A percentile compares a stretch with the other conserved stretches of the same genome.
phyloP scores from a whole-genome alignment of 257 asterid species.

The Fraxinus pennsylvanica region DNA sequence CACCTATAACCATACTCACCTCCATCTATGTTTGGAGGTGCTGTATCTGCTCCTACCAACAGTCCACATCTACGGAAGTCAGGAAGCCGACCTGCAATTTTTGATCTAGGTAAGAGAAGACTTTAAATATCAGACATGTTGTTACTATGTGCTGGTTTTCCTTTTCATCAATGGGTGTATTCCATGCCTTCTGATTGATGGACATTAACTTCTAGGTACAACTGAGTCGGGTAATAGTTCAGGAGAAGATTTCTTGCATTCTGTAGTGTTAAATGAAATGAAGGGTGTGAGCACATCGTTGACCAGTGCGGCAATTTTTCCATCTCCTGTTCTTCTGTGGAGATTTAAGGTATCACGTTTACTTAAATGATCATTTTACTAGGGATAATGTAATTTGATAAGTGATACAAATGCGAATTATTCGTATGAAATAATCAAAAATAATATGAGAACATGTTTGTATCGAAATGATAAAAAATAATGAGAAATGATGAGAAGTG shows the following conservation, averaged over 20 bases:
- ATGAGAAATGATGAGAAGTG: too few relatives aligned
- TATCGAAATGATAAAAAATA: too few relatives aligned
- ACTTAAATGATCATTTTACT: slow-evolving; percentile 4
- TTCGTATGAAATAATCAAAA: too few relatives aligned
- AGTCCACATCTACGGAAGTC: slow-evolving; percentile 94
- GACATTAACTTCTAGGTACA: slow-evolving; percentile 32
- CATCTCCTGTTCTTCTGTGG: slow-evolving; percentile 88
- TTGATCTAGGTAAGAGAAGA: slow-evolving; percentile 64
- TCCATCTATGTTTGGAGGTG: slow-evolving; percentile 94
- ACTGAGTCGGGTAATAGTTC: slow-evolving; percentile 57
- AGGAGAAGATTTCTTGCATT: slow-evolving; percentile 54
- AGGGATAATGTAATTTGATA: slow-evolving; percentile 7
- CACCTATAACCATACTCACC: slow-evolving; percentile 39
- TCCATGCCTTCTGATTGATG: slow-evolving; percentile 15
- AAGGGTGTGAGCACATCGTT: slow-evolving; percentile 62
- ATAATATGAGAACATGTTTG: too few relatives aligned
- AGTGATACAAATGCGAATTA: neutral
- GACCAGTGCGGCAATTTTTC: slow-evolving; percentile 67
- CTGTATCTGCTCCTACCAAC: slow-evolving; percentile 52
- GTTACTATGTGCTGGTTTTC: slow-evolving; percentile 9
- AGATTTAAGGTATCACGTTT: slow-evolving; percentile 78
- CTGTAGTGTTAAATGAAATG: slow-evolving; percentile 69
- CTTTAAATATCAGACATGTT: slow-evolving; percentile 11
- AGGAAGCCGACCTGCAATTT: slow-evolving; percentile 87
- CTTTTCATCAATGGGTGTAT: neutral